Percentiles rank a stretch among this genome's conserved stretches.
phyloP scores from a whole-genome alignment of 768 basidiomycete species.

The Boletus insuetus region DNA sequence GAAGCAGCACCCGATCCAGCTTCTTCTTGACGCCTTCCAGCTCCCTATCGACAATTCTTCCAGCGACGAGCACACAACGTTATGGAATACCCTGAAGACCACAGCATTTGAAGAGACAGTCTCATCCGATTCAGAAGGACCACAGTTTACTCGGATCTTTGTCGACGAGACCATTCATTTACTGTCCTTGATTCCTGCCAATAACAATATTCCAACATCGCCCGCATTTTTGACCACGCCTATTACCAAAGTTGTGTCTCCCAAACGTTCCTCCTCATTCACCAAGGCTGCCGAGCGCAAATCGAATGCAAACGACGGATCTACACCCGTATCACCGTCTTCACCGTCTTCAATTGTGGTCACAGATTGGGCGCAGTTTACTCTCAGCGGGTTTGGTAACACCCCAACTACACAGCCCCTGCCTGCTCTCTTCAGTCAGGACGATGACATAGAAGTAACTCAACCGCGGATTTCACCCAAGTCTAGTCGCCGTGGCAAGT shows the following conservation, averaged over 20 bases:
- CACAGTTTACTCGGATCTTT: conserved; percentile 51
- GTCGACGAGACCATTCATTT: conserved; percentile 64
- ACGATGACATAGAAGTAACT: conserved; percentile 64
- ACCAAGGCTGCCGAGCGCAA: conserved; percentile 24
- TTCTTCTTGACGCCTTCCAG: conserved; percentile 64
- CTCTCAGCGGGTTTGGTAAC: conserved; percentile 57
- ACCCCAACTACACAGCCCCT: conserved; percentile 39
- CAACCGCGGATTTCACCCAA: conserved; percentile 35
- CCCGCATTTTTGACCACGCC: conserved; percentile 33
- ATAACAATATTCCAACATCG: conserved; percentile 30
- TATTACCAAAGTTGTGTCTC: conserved; percentile 31
- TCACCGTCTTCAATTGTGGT: conserved; percentile 29
- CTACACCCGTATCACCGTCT: conserved; percentile 27
- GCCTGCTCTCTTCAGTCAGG: conserved; percentile 55
- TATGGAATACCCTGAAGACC: conserved; percentile 58
- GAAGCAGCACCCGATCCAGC: conserved; percentile 53
- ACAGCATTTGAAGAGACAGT: conserved; percentile 35
- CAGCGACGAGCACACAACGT: conserved; percentile 33
- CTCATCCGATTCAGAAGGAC: conserved; percentile 29
- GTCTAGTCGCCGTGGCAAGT: conserved; percentile 32
- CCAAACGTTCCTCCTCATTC: conserved; percentile 34
- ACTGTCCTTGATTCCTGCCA: conserved; percentile 49
- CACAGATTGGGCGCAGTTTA: conserved; percentile 69
- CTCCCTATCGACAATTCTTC: conserved; percentile 31
- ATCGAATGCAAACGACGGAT: conserved; percentile 17